phyloP scores from a whole-genome alignment of 1,284 basidiomycete genomes.

The Macrocystidia cucumis region DNA sequence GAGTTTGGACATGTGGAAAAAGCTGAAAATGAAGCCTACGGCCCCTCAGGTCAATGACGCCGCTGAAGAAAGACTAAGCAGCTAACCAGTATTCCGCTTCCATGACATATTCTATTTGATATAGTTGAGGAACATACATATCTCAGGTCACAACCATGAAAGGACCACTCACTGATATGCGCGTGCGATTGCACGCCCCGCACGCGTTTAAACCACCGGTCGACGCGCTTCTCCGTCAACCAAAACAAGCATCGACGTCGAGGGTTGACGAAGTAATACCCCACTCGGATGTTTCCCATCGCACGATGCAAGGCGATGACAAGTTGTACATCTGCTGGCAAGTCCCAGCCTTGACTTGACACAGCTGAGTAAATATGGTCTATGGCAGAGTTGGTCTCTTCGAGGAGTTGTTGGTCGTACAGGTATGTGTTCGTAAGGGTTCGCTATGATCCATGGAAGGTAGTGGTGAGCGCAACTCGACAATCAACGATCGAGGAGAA shows the following conservation, averaged over 20 bases:
- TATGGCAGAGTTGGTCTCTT: conserved; percentile 1
- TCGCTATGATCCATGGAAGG: neutral
- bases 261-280: conserved; percentile 9
- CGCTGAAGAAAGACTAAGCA: neutral
- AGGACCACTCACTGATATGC: conserved; percentile 8
- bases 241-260: conserved; percentile 10
- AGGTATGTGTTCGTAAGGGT: conserved; percentile 5
- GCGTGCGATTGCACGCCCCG: conserved; percentile 5
- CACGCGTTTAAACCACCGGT: conserved; percentile 5
- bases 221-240: conserved; percentile 6
- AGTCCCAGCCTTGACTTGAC: neutral
- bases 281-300: conserved; percentile 1
- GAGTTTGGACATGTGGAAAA: conserved; percentile 1
- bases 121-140: neutral
- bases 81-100: conserved; percentile 10
- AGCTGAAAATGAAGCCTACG: conserved; percentile 1
- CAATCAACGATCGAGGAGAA: neutral
- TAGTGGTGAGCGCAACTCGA: neutral
- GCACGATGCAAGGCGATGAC: conserved; percentile 6
- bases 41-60: neutral
- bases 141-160: neutral
- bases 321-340: conserved; percentile 8
- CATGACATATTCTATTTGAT: conserved; percentile 8
- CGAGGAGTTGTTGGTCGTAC: conserved; percentile 2
- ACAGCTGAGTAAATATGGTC: conserved; percentile 4